phyloP scores from a whole-genome alignment of 2,329 filamentous ascomycete genomes.

The Neophaeococcomyces aloes region DNA sequence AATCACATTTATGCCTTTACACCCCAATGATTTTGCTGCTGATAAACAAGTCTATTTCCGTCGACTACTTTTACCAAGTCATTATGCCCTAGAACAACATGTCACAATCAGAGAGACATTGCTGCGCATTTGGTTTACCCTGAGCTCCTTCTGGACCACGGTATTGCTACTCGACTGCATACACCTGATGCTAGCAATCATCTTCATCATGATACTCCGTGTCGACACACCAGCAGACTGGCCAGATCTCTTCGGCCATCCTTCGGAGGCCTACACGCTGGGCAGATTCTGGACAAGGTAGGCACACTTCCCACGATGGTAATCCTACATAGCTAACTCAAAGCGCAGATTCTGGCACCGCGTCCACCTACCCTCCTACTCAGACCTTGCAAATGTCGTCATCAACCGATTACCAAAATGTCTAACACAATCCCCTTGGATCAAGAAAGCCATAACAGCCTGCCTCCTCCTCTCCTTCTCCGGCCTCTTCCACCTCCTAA shows the following conservation, averaged over 20 bases:
- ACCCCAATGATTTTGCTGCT: background rate
- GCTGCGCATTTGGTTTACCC: conserved; percentile 6
- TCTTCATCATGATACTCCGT: conserved; percentile 8
- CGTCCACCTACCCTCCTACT: conserved; percentile 1
- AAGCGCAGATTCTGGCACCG: conserved; percentile 3
- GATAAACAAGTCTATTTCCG: background rate
- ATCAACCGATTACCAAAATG: background rate
- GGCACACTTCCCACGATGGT: background rate
- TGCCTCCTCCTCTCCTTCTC: conserved; percentile 2
- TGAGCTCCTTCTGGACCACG: conserved; percentile 3
- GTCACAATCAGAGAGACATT: background rate
- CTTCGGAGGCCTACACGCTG: conserved; percentile 6
- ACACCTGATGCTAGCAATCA: background rate
- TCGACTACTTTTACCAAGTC: background rate
- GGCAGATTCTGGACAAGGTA: conserved; percentile 9
- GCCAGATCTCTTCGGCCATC: conserved; percentile 7
- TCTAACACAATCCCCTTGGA: background rate
- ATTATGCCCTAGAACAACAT: background rate
- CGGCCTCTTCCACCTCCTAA: background rate
- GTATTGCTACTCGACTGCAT: conserved; percentile 4
- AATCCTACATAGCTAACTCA: background rate
- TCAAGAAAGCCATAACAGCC: background rate
- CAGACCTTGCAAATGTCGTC: background rate
- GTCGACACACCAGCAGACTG: conserved; percentile 1
- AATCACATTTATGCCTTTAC: background rate